Percentiles rank a stretch among this genome's conserved stretches.
Conservation (phyloP, 768 basidiomycete species). For the Rubroboletus satanas region DNA sequence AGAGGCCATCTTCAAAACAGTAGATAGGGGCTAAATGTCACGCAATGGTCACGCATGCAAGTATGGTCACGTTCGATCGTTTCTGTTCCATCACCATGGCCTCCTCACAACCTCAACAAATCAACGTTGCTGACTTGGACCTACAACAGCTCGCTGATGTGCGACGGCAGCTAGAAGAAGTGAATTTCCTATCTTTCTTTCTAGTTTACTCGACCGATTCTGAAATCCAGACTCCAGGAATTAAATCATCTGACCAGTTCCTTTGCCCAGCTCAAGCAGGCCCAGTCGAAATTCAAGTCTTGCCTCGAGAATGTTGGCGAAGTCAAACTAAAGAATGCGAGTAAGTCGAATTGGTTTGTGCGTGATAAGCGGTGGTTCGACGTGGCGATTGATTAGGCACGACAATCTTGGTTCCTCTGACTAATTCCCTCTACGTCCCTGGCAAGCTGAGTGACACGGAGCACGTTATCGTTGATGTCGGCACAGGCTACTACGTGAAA, state of each 20-base stretch:
- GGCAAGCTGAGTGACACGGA: conserved; percentile 81
- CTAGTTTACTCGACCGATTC: background rate
- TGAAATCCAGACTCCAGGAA: conserved; percentile 53
- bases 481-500: conserved; percentile 94
- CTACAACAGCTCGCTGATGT: conserved; percentile 85
- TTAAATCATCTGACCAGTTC: conserved; percentile 87
- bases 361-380: background rate
- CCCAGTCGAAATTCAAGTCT: conserved; percentile 86
- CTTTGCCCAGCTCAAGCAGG: conserved; percentile 88
- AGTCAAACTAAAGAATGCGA: conserved; percentile 65
- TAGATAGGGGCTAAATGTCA: conserved; percentile 10
- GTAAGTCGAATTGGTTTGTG: conserved; percentile 29
- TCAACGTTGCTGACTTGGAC: conserved; percentile 81
- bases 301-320: conserved; percentile 81
- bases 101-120: conserved; percentile 54
- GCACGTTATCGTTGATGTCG: conserved; percentile 90
- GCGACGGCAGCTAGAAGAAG: conserved; percentile 89
- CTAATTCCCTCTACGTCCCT: conserved; percentile 92
- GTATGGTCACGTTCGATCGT: conserved; percentile 4
- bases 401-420: conserved; percentile 86
- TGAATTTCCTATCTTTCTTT: conserved; percentile 25
- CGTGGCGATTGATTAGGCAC: conserved; percentile 51
- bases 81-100: conserved; percentile 30
- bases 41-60: conserved; percentile 1
- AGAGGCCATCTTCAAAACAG: too few relatives aligned